Conservation (phyloP, 208 protist genomes). For the Leptomonas seymouri region DNA sequence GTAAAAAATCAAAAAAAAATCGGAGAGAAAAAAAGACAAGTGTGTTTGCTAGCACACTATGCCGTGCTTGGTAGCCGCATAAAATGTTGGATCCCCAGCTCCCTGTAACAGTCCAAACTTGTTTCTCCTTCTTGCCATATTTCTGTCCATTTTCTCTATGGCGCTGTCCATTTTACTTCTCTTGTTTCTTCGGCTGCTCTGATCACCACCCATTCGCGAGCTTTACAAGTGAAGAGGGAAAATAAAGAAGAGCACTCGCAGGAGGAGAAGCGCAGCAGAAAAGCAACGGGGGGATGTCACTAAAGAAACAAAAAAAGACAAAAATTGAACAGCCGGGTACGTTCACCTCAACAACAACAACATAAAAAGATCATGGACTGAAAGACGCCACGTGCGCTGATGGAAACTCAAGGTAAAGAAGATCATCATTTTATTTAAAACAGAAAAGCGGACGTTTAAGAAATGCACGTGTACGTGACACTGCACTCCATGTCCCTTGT, state of each 20-base stretch:
- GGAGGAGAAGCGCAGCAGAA: background rate
- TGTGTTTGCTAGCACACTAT: background rate
- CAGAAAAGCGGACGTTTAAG: too few relatives aligned
- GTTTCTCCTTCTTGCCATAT: background rate
- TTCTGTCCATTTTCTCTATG: background rate
- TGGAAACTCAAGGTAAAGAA: background rate
- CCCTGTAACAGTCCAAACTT: too few relatives aligned
- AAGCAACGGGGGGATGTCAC: too few relatives aligned
- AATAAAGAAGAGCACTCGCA: background rate
- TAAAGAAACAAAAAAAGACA: background rate
- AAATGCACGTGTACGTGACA: too few relatives aligned
- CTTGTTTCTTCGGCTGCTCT: background rate
- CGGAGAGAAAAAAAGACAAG: background rate
- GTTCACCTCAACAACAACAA: background rate
- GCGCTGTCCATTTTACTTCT: background rate
- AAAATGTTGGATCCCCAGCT: too few relatives aligned
- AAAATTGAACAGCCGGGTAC: too few relatives aligned
- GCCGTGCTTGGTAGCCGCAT: background rate
- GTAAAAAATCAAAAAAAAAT: background rate
- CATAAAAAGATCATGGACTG: background rate
- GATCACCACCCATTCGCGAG: too few relatives aligned
- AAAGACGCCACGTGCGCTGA: background rate
- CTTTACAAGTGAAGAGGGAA: too few relatives aligned
- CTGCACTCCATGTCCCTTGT: too few relatives aligned
- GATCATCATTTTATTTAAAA: too few relatives aligned